These are phyloP conservation scores for Serendipita sp. DNA, from an alignment of 768 basidiomycete species.

Conservation along the genomic window DNA sequence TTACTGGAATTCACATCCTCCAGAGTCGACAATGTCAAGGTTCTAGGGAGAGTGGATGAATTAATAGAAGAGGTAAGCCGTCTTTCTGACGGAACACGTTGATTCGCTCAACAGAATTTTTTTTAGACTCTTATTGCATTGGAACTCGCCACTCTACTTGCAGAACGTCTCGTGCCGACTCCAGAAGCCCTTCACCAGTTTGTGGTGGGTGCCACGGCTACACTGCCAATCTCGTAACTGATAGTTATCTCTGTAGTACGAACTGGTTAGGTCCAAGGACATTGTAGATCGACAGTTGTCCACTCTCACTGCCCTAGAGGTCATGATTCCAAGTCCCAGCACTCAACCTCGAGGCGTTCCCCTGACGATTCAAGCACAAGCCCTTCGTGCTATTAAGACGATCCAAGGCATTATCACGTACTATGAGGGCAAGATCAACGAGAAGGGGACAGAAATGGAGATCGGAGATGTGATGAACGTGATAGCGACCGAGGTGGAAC, in stretches of 20 bases:
- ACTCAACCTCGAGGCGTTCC: constrained; percentile 16
- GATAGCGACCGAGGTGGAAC: constrained; percentile 45
- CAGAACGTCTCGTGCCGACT: constrained; percentile 39
- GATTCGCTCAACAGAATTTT: background rate
- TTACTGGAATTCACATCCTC: constrained; percentile 39
- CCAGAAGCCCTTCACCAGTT: constrained; percentile 42
- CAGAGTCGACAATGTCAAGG: constrained; percentile 27
- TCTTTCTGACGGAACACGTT: background rate
- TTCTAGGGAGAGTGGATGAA: constrained; percentile 36
- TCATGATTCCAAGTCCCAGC: constrained; percentile 14
- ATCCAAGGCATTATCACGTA: constrained; percentile 20
- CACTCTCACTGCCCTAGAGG: constrained; percentile 28
- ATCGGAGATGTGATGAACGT: constrained; percentile 35
- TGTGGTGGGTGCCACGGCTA: constrained; percentile 30
- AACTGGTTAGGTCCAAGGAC: constrained; percentile 41
- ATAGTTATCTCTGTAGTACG: constrained; percentile 30
- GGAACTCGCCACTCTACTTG: constrained; percentile 33
- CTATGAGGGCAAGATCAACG: constrained; percentile 37
- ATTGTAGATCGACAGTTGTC: constrained; percentile 32
- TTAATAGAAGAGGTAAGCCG: constrained; percentile 37
- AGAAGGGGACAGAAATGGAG: constrained; percentile 31
- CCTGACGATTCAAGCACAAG: constrained; percentile 21
- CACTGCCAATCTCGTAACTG: no score
- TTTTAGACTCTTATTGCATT: constrained; percentile 36
- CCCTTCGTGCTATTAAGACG: background rate